These are phyloP conservation scores for Ganoderma leucocontextum DNA, from an alignment of 1,284 basidiomycete genomes.

Conservation along the genomic window DNA sequence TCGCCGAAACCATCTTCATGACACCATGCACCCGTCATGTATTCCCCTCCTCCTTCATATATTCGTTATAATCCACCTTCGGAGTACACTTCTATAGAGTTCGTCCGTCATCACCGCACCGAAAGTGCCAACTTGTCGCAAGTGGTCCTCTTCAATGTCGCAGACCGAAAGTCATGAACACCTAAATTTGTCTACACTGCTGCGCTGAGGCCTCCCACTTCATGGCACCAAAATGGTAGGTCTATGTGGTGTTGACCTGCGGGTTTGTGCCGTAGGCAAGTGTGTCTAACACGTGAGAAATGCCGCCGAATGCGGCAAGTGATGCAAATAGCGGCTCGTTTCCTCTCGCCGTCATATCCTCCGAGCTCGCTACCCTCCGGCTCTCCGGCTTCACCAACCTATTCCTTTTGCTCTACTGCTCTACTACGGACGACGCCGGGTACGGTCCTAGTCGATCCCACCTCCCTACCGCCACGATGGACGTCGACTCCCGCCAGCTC, in stretches of 20 bases:
- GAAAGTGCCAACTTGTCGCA: background rate
- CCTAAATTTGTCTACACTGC: no score
- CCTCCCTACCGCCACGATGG: conserved; percentile 11
- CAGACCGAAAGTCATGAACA: background rate
- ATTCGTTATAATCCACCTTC: conserved; percentile 11
- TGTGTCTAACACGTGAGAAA: conserved; percentile 26
- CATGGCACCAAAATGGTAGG: no score
- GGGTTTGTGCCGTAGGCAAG: no score
- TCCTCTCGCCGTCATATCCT: conserved; percentile 12
- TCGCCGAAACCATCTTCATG: conserved; percentile 18
- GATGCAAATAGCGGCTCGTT: conserved; percentile 12
- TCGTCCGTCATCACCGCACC: background rate
- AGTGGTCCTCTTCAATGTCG: background rate
- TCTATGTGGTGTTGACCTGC: no score
- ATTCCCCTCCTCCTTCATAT: conserved; percentile 1
- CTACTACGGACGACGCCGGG: background rate
- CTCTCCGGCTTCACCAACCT: conserved; percentile 13
- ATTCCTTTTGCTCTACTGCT: background rate
- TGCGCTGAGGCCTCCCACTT: no score
- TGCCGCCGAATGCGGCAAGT: conserved; percentile 20
- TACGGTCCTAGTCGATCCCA: background rate
- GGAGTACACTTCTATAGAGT: background rate
- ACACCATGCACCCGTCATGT: conserved; percentile 1
- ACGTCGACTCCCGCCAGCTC: conserved; percentile 67
- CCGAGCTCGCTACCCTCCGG: conserved; percentile 13